Percentiles rank a stretch among this genome's conserved stretches.
Evolutionary conservation across 1,139 yeast species (phyloP).

Genomic region (Hemisphaericaspora xylanilytica): DNA sequence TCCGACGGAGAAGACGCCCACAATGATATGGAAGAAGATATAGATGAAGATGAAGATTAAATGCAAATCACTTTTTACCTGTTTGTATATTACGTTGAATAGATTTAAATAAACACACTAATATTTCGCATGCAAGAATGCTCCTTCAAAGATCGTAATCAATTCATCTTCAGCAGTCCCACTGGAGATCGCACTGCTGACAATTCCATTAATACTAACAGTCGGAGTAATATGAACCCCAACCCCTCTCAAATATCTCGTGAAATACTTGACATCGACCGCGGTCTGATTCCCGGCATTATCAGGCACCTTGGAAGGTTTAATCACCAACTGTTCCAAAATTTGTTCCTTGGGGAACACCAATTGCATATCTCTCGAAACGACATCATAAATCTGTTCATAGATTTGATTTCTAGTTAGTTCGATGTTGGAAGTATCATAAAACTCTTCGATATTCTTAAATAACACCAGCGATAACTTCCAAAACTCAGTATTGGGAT

Average conservation of each 20-base stretch:
- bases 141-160: constrained; percentile 26
- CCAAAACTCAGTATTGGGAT: constrained; percentile 53
- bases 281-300: constrained; percentile 62
- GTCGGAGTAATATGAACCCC: constrained; percentile 90
- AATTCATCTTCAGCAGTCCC: constrained; percentile 36
- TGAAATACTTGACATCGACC: constrained; percentile 68
- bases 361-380: constrained; percentile 34
- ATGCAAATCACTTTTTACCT: too few relatives aligned
- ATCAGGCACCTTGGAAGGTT: constrained; percentile 23
- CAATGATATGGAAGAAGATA: constrained; percentile 12
- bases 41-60: constrained; percentile 7
- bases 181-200: constrained; percentile 36
- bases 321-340: constrained; percentile 31
- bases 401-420: constrained; percentile 59
- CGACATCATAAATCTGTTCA: constrained; percentile 52
- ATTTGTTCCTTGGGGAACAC: constrained; percentile 39
- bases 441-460: constrained; percentile 51
- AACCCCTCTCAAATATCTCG: constrained; percentile 69
- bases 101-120: not conserved
- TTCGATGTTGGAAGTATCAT: constrained; percentile 58
- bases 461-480: constrained; percentile 56
- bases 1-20: constrained; percentile 49
- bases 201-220: constrained; percentile 67
- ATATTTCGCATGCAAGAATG: constrained; percentile 8
- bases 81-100: too few relatives aligned